phyloP scores from a whole-genome alignment of 345 rosid species.

The Eucalyptus regnans region DNA sequence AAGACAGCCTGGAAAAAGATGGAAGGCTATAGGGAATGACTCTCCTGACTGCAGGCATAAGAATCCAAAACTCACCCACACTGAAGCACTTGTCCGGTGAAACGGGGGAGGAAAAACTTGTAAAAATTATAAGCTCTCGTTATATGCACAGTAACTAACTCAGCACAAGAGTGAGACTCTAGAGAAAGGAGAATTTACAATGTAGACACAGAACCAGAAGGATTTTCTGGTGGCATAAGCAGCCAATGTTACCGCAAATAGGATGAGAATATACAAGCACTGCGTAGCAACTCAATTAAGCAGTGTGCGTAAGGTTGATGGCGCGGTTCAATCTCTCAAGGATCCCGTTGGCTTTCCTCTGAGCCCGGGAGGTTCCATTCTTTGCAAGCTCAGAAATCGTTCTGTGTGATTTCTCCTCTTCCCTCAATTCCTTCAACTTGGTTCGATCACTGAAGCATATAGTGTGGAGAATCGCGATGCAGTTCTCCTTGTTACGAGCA shows the following conservation, averaged over 20 bases:
- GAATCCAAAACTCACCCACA: neutral
- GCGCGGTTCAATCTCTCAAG: slow-evolving; percentile 65
- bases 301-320: slow-evolving; percentile 75
- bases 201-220: neutral
- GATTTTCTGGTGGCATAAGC: neutral
- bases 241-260: neutral
- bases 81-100: neutral
- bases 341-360: slow-evolving; percentile 78
- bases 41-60: neutral
- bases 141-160: slow-evolving; percentile 30
- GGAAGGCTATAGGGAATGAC: neutral
- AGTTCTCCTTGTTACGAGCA: slow-evolving; percentile 82
- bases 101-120: neutral
- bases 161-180: neutral
- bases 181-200: slow-evolving; percentile 27
- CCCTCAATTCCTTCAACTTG: slow-evolving; percentile 63
- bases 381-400: slow-evolving; percentile 70
- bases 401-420: slow-evolving; percentile 53
- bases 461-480: slow-evolving; percentile 62
- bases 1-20: neutral
- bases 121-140: neutral
- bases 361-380: slow-evolving; percentile 89
- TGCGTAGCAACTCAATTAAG: slow-evolving; percentile 22
- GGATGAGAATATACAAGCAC: slow-evolving; percentile 20
- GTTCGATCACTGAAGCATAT: slow-evolving; percentile 67